A percentile compares a stretch with the other conserved stretches of the same genome.
Evolutionary conservation across 352 stramenopile genomes (phyloP).

Genomic region (Phytophthora agathidicida): DNA sequence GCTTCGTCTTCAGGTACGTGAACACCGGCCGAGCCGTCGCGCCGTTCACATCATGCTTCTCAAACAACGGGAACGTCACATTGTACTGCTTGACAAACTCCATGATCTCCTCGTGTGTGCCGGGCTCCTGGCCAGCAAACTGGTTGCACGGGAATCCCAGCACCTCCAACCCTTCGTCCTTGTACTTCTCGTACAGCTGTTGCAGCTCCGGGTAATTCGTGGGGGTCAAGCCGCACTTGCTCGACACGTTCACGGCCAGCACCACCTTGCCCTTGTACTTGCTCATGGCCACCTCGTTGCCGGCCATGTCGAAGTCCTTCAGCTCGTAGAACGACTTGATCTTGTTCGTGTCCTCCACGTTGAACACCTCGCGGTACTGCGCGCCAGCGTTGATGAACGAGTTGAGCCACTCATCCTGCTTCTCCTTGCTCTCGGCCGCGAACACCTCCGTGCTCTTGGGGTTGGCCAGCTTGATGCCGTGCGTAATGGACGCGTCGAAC

Average conservation of each 20-base stretch:
- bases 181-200: constrained; percentile 77
- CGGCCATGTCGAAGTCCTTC: constrained; percentile 74
- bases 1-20: constrained; percentile 80
- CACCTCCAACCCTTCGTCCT: constrained; percentile 62
- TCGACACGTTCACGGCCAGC: constrained; percentile 84
- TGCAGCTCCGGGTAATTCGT: constrained; percentile 89
- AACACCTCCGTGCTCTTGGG: constrained; percentile 38
- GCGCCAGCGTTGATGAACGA: constrained; percentile 55
- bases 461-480: constrained; percentile 56
- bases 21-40: constrained; percentile 80
- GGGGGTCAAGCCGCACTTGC: constrained; percentile 83
- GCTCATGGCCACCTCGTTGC: constrained; percentile 67
- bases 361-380: constrained; percentile 51
- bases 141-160: constrained; percentile 92
- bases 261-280: constrained; percentile 75
- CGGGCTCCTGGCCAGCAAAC: constrained; percentile 58
- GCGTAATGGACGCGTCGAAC: constrained; percentile 32
- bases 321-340: constrained; percentile 82
- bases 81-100: constrained; percentile 69
- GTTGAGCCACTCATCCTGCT: constrained; percentile 58
- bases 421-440: constrained; percentile 38
- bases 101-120: constrained; percentile 82
- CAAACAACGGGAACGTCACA: constrained; percentile 54
- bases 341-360: constrained; percentile 32
- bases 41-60: constrained; percentile 91